Evolutionary conservation across 345 rosid species (phyloP).

Genomic region (Tarenaya hassleriana): DNA sequence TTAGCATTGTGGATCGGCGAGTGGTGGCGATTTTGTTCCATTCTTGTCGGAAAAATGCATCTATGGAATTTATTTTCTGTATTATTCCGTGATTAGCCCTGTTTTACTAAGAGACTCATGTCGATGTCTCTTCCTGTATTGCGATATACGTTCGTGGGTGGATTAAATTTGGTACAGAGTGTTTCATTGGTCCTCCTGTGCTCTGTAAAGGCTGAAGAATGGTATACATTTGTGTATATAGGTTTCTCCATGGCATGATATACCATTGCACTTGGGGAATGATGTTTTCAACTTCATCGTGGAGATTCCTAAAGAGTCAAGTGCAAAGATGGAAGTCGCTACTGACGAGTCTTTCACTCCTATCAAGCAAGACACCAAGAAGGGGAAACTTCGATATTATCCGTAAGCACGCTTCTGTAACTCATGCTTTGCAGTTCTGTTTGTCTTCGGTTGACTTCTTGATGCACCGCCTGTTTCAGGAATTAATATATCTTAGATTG

Average conservation of each 20-base stretch:
- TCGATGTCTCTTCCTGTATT: too few relatives aligned
- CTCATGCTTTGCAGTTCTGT: background rate
- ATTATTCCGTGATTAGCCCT: too few relatives aligned
- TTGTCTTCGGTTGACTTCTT: background rate
- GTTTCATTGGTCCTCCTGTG: too few relatives aligned
- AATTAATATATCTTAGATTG: background rate
- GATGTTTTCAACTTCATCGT: slow-evolving; percentile 75
- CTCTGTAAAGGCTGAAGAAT: background rate
- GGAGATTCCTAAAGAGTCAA: slow-evolving; percentile 88
- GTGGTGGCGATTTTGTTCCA: too few relatives aligned
- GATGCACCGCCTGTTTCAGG: background rate
- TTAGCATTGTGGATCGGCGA: too few relatives aligned
- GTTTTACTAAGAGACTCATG: too few relatives aligned
- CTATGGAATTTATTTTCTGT: too few relatives aligned
- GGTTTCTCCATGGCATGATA: slow-evolving; percentile 98
- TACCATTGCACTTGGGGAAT: slow-evolving; percentile 77
- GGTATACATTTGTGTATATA: slow-evolving; percentile 20
- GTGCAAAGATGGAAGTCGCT: slow-evolving; percentile 98
- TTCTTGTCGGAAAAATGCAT: too few relatives aligned
- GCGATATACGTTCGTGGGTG: too few relatives aligned
- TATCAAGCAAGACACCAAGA: slow-evolving; percentile 65
- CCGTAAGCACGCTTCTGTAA: slow-evolving; percentile 23
- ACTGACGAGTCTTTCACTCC: slow-evolving; percentile 88
- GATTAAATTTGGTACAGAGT: too few relatives aligned
- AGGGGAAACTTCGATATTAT: slow-evolving; percentile 35